These are phyloP conservation scores for Xylaria castorea DNA, from an alignment of 495 filamentous ascomycete genomes.

Conservation along the genomic window DNA sequence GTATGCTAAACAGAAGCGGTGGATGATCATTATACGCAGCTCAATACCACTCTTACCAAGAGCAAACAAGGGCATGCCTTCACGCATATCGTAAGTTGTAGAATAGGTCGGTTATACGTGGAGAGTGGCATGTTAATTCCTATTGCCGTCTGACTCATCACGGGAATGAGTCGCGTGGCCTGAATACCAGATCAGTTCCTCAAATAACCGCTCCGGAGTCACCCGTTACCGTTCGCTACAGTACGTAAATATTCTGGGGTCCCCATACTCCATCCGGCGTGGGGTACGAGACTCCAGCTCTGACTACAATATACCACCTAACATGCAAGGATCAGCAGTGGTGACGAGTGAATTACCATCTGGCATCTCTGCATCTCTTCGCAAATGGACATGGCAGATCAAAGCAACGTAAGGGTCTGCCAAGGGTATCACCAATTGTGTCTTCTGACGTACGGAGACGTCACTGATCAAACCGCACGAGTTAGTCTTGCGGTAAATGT, in stretches of 20 bases:
- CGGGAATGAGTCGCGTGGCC: slow-evolving; percentile 9
- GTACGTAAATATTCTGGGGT: slow-evolving; percentile 8
- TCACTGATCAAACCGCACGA: slow-evolving; percentile 9
- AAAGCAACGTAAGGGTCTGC: neutral
- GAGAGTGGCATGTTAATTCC: slow-evolving; percentile 10
- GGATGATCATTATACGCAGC: neutral
- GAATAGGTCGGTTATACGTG: neutral
- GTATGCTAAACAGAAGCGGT: neutral
- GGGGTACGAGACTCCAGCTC: slow-evolving; percentile 9
- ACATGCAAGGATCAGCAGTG: slow-evolving; percentile 3
- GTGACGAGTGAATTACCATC: neutral
- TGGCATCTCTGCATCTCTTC: neutral
- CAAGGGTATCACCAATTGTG: neutral
- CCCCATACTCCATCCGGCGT: slow-evolving; percentile 15
- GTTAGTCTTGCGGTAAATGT: neutral
- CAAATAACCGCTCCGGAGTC: slow-evolving; percentile 5
- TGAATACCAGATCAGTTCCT: neutral
- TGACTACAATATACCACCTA: neutral
- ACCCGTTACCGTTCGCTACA: neutral
- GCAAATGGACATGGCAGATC: slow-evolving; percentile 7
- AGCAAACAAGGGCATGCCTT: neutral
- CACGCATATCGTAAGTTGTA: slow-evolving; percentile 5
- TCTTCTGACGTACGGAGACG: slow-evolving; percentile 3
- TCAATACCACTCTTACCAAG: neutral
- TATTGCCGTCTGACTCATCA: neutral